Conservation (phyloP, 257 asterid species). For the Prunella vulgaris region DNA sequence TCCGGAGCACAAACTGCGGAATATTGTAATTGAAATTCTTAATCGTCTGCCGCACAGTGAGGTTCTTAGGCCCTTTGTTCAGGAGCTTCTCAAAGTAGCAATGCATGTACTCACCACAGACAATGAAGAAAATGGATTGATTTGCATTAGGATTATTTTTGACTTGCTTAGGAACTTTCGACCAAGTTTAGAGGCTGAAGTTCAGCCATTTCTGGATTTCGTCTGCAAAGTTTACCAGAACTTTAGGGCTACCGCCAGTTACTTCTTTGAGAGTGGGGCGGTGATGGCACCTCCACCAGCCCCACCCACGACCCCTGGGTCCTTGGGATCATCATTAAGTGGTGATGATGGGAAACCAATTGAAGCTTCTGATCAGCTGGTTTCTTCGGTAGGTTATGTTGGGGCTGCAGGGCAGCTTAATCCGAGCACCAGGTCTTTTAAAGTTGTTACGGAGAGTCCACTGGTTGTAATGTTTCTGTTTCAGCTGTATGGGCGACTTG, state of each 20-base stretch:
- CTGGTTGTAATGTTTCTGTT: constrained; percentile 96
- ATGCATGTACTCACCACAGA: constrained; percentile 88
- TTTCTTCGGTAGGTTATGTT: constrained; percentile 52
- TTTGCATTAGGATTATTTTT: constrained; percentile 91
- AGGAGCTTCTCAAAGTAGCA: constrained; percentile 94
- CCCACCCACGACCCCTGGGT: constrained; percentile 51
- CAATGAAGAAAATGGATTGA: constrained; percentile 93
- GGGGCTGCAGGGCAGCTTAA: constrained; percentile 77
- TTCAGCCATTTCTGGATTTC: constrained; percentile 97
- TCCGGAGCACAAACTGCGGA: constrained; percentile 91
- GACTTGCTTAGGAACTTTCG: constrained; percentile 96
- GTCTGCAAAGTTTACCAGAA: constrained; percentile 97
- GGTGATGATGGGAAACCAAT: constrained; percentile 86
- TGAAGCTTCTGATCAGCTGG: constrained; percentile 75
- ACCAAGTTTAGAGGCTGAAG: constrained; percentile 86
- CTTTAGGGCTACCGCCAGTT: constrained; percentile 80
- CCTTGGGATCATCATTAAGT: constrained; percentile 54
- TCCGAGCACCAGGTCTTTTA: constrained; percentile 97
- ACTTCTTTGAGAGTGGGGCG: constrained; percentile 95
- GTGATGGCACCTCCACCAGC: constrained; percentile 75
- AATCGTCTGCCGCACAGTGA: constrained; percentile 98
- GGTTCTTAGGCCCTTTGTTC: constrained; percentile 93
- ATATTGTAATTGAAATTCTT: constrained; percentile 81
- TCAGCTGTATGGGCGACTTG: constrained; percentile 91
- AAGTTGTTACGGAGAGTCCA: constrained; percentile 98